Evolutionary conservation across 257 asterid species (phyloP).

Genomic region (Nicotiana knightiana): DNA sequence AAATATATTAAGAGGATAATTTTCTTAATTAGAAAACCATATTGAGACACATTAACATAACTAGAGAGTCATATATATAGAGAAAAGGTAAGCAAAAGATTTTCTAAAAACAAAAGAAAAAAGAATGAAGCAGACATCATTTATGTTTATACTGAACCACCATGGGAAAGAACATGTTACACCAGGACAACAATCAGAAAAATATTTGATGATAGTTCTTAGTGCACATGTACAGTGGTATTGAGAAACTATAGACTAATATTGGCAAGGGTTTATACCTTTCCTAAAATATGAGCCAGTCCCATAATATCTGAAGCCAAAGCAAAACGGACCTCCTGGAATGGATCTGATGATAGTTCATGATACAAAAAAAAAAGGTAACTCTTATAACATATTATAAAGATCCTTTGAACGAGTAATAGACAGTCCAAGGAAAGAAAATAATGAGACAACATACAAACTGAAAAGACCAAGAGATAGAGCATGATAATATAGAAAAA

Average conservation of each 20-base stretch:
- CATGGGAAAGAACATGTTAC: background rate
- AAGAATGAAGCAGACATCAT: background rate
- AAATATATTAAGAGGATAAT: background rate
- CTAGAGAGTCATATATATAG: background rate
- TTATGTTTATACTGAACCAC: background rate
- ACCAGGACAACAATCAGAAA: background rate
- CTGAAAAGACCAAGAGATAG: background rate
- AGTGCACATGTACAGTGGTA: background rate
- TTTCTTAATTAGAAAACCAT: background rate
- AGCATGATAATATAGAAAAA: background rate
- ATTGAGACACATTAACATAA: background rate
- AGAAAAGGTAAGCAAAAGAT: background rate
- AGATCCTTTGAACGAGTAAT: background rate
- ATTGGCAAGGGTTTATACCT: conserved; percentile 14
- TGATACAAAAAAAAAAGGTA: conserved; percentile 4
- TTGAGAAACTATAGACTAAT: background rate
- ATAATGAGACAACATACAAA: background rate
- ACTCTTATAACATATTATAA: background rate
- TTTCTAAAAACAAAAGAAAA: background rate
- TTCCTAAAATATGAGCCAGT: conserved; percentile 32
- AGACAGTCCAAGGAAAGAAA: background rate
- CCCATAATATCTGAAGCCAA: conserved; percentile 37
- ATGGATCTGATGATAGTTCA: conserved; percentile 28
- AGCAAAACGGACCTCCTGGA: conserved; percentile 32
- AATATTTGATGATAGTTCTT: background rate